phyloP scores from a whole-genome alignment of 2,329 filamentous ascomycete species.

The Botrytis fabae region DNA sequence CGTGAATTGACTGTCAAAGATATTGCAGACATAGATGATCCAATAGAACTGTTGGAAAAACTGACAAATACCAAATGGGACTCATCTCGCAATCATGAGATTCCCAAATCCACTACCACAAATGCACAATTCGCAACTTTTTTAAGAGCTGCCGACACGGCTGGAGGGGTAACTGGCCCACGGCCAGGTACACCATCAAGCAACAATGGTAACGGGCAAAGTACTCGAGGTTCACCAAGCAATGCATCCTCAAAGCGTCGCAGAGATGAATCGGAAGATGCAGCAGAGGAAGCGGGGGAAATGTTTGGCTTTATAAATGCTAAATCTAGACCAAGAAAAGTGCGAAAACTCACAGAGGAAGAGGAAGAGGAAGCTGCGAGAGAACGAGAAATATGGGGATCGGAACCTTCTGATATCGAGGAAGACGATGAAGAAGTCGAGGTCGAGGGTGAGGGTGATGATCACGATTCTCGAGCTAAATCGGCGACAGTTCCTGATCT shows the following conservation, averaged over 20 bases:
- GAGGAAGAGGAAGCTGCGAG: constrained; percentile 30
- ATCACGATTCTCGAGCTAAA: constrained; percentile 11
- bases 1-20: constrained; percentile 22
- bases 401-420: constrained; percentile 30
- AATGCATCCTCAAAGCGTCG: constrained; percentile 10
- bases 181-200: constrained; percentile 14
- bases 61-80: constrained; percentile 35
- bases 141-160: constrained; percentile 35
- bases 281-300: constrained; percentile 13
- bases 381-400: constrained; percentile 39
- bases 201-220: constrained; percentile 10
- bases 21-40: constrained; percentile 32
- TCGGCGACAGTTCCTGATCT: constrained; percentile 25
- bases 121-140: constrained; percentile 37
- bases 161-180: constrained; percentile 28
- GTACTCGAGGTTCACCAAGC: neutral
- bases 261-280: constrained; percentile 19
- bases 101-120: constrained; percentile 7
- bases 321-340: constrained; percentile 24
- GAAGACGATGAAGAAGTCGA: constrained; percentile 14
- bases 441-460: neutral
- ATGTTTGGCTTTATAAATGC: constrained; percentile 23
- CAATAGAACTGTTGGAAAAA: constrained; percentile 34
- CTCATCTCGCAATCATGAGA: constrained; percentile 13
- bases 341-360: constrained; percentile 24